Evolutionary conservation across 805 yeast species (phyloP), one percentile per base, ranked within the genome.

Genomic region (Wickerhamiella brachini): DNA sequence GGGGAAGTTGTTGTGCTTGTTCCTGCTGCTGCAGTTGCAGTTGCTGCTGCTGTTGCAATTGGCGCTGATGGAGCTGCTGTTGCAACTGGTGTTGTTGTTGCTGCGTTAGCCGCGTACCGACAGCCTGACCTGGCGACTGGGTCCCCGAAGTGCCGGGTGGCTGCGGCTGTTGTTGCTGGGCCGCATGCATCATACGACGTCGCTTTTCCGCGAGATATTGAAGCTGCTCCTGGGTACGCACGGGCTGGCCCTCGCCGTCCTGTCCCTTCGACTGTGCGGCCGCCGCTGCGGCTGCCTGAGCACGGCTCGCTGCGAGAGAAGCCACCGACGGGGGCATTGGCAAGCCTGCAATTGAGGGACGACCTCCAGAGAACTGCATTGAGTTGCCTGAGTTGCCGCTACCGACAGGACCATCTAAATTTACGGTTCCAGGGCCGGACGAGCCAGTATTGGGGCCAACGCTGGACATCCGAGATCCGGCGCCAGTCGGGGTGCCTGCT

Each of bases 21-120:
- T 23, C 71, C 67, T 58, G 63, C 66, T 64, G 67, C 50, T 68
- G 74, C 29, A 71, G 62, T 53, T 68, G 74, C 51, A 63, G 67
- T 51, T 68, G 74, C 29, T 71, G 62, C 53, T 68, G 74, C 50
- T 63, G 47, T 44, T 50, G 68, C 23, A 41, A n/a, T 23, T 49
- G 53, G 44, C 45, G 50, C 29, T 20, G 39, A 45, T 41, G 5
- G 38, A 5, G 50, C 12, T 50, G 53, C 26, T 20, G 53, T 53
- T 26, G 53, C 39, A 15, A 47, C 38, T 34, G 60, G 37, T 44
- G 57, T 44, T 49, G 50, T 15, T 12, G 54, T 29, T 51, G 59
- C 51, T 48, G 65, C 6, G 42, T 5, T 21, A 38, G 42, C 17
- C 21, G 5, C 20, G 8, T 3, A 12, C 21, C 42, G 4, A 8